Base-by-base conservation (phyloP, 305 asterid species). In the Salvia sclarea region DNA sequence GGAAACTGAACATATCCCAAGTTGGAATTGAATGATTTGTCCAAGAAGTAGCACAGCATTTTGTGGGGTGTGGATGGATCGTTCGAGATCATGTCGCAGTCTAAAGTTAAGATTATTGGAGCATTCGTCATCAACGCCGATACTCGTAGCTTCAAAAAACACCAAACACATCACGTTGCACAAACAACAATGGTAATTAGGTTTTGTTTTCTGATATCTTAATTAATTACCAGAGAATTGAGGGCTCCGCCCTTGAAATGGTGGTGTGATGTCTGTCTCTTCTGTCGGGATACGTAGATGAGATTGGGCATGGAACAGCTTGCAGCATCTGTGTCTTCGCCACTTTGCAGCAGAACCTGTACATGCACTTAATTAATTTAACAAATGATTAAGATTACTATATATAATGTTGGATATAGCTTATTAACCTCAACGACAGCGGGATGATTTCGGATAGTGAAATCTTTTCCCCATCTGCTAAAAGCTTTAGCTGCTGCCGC, bases 221-320 rank as follows among this genome's bases (percentile, higher is more conserved):
- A 22, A 4, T 28, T 11, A 48, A 56, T 66, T 66, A 84, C 90
- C 76, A 84, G 71, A 30, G 68, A 75, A 64, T 84, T 84, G 28
- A 84, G 85, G 56, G 90, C 87, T 41, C 90, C 90, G 5, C 80
- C 90, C 69, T 84, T 84, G 18, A 82, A 84, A 52, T 82, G 82
- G 62, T 84, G 85, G 24, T 75, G 75, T 8, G 56, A 44, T 12
- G 84, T 22, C 20, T 1, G 31, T 58, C 41, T 71, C 72, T 84
- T 84, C 64, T 84, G 75, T 72, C 90, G 72, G 13, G 87, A 73
- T 14, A 82, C 71, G 18, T 84, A 82, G 7, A 82, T 7, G 1
- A 84, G 84, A 31, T 82, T 84, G 31, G 90, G 90, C 83, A 82
- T 76, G 7, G 75, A 44, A 61, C 54, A 57, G 3, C 80, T 83